Evolutionary conservation across 1,139 yeast species (phyloP), one percentile per base, ranked within the genome.

Genomic region (Taphrina sp.): DNA sequence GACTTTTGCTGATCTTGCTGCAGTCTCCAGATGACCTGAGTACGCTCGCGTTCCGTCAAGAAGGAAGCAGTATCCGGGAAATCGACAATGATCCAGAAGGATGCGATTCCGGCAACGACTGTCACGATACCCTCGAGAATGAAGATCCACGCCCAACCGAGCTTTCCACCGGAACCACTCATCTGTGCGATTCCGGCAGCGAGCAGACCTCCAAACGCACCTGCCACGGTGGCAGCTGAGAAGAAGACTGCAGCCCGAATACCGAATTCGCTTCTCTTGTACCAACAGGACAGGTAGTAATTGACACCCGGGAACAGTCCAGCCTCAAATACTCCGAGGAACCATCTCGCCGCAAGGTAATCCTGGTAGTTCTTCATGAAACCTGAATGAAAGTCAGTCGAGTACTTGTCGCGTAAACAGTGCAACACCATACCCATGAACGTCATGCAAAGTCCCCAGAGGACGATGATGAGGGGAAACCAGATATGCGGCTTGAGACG

Each of bases 261-360:
- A 1, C 95, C 85, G 62, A 82, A 79, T 59, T 94, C 75, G 51
- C 85, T 83, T 56, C 83, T 79, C 1, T 95, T 95, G 65, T 87
- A 87, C 94, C 95, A 87, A 63, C 86, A 73, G 0, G 90, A 80
- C 37, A 88, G 76, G 64, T 86, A 87, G 70, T 86, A 87, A 17
- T 89, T 82, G 82, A 88, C 35, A 12, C 95, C 96, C 0, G 96
- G 96, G 95, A 95, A 87, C 2, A 89, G 82, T 38, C 96, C 95
- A 12, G 95, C 95, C 51, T 89, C 88, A 59, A 83, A 85, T 59
- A 83, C 65, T 46, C 96, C 96, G 24, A 86, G 78, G 59, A 88
- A 76, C 57, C 86, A 81, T 61, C 95, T 76, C 58, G 85, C 80
- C 3, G 78, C 80, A 31, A 80, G 74, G 33, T 83, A 72, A 16